Conservation (phyloP, 1,284 basidiomycete species). For the Ganoderma lucidum region DNA sequence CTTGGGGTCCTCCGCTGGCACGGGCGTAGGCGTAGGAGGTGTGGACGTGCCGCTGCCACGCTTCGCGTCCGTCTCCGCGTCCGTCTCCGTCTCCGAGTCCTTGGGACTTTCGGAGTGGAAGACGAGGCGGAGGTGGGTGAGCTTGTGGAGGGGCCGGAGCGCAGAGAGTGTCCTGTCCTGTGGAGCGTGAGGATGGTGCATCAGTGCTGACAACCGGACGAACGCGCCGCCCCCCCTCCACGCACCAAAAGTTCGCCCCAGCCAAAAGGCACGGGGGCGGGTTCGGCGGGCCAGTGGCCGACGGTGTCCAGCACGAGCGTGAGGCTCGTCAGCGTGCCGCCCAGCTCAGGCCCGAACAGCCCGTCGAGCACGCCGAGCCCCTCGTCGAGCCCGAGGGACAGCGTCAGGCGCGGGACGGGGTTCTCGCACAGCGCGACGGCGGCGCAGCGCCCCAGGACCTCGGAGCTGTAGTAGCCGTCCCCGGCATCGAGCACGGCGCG, state of each 20-base stretch:
- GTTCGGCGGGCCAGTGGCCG: not conserved
- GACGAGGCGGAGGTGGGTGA: conserved; percentile 4
- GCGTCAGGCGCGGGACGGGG: not conserved
- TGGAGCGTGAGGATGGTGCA: not conserved
- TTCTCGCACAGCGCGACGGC: not conserved
- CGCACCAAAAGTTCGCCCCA: not conserved
- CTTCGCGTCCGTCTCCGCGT: not conserved
- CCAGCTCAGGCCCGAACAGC: not conserved
- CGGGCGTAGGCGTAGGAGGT: not conserved
- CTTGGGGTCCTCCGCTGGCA: not conserved
- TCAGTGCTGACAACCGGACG: not conserved
- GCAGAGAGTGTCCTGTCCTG: not conserved
- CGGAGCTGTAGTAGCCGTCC: not conserved
- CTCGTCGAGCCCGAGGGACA: not conserved
- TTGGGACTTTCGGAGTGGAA: not conserved
- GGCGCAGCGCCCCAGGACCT: not conserved
- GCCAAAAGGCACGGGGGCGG: not conserved
- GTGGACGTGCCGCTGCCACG: not conserved
- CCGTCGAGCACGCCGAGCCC: not conserved
- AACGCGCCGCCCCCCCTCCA: not conserved
- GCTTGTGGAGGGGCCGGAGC: not conserved
- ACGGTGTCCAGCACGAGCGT: not conserved
- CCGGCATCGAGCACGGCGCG: not conserved
- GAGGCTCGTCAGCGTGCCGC: not conserved
- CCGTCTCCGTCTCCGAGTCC: not conserved